Evolutionary conservation across 2,329 filamentous ascomycete species (phyloP).

Genomic region (Penicillium carneum): DNA sequence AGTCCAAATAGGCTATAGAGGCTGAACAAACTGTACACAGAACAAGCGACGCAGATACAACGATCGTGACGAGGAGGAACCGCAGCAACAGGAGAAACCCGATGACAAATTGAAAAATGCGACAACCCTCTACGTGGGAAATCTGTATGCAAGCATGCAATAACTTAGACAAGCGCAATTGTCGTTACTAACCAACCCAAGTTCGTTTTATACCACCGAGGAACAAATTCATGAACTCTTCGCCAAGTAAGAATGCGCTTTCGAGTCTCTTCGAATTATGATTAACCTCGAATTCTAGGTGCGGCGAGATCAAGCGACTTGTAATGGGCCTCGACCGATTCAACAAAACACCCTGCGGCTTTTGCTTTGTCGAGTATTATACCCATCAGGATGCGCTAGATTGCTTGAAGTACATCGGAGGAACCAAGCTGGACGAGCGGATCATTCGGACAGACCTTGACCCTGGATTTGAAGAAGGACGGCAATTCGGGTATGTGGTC

Average conservation of each 20-base stretch:
- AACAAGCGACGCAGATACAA: conserved; percentile 74
- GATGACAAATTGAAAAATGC: conserved; percentile 85
- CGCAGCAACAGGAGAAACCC: conserved; percentile 64
- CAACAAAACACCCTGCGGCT: conserved; percentile 96
- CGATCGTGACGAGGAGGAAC: conserved; percentile 60
- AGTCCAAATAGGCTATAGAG: conserved; percentile 13
- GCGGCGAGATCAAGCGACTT: conserved; percentile 96
- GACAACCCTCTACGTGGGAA: conserved; percentile 96
- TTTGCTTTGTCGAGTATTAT: conserved; percentile 99
- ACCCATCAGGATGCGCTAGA: conserved; percentile 95
- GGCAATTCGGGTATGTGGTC: conserved; percentile 78
- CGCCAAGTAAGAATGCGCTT: conserved; percentile 67
- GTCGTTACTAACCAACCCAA: conserved; percentile 46
- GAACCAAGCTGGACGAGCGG: conserved; percentile 96
- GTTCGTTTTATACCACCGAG: conserved; percentile 97
- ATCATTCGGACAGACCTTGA: conserved; percentile 95
- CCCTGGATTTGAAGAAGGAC: conserved; percentile 91
- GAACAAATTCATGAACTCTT: conserved; percentile 98
- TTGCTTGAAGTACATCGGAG: conserved; percentile 97
- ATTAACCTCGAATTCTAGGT: conserved; percentile 52
- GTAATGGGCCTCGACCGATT: conserved; percentile 98
- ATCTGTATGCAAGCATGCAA: conserved; percentile 69
- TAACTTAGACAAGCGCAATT: conserved; percentile 25
- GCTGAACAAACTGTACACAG: conserved; percentile 49
- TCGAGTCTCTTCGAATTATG: neutral